A percentile compares a stretch with the other conserved stretches of the same genome.
Evolutionary conservation across 768 basidiomycete genomes (phyloP).

Genomic region (Agaricus sinodeliciosus): DNA sequence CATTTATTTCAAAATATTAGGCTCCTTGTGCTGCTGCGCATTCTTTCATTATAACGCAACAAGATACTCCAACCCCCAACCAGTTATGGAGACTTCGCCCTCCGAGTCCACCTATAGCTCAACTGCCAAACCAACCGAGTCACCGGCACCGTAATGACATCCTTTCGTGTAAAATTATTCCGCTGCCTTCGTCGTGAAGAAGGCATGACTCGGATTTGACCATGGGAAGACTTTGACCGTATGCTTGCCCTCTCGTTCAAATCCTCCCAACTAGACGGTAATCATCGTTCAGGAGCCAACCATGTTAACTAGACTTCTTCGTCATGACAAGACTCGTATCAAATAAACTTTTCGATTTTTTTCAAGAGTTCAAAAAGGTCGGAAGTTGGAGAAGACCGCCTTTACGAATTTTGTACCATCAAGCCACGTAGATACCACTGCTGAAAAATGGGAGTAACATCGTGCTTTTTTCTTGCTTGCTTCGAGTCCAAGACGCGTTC

Average conservation of each 20-base stretch:
- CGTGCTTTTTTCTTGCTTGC: too few relatives aligned
- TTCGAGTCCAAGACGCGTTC: too few relatives aligned
- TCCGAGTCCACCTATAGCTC: slow-evolving; percentile 64
- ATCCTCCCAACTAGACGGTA: slow-evolving; percentile 63
- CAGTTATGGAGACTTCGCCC: slow-evolving; percentile 68
- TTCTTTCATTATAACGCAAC: slow-evolving; percentile 68
- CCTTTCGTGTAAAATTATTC: slow-evolving; percentile 15
- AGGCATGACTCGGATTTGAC: slow-evolving; percentile 43
- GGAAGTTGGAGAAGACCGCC: too few relatives aligned
- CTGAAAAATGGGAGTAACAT: too few relatives aligned
- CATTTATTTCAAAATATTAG: slow-evolving; percentile 74
- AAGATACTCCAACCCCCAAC: slow-evolving; percentile 71
- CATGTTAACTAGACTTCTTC: slow-evolving; percentile 58
- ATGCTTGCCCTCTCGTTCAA: slow-evolving; percentile 64
- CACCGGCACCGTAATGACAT: slow-evolving; percentile 70
- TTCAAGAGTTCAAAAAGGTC: too few relatives aligned
- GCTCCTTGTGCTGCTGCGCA: slow-evolving; percentile 68
- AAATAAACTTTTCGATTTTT: too few relatives aligned
- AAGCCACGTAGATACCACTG: too few relatives aligned
- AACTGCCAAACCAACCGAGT: slow-evolving; percentile 69
- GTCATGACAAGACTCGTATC: slow-evolving; percentile 13
- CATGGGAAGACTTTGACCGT: slow-evolving; percentile 63
- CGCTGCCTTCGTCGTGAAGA: background rate
- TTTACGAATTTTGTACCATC: too few relatives aligned
- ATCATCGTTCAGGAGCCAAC: slow-evolving; percentile 69